Base-by-base conservation (phyloP, 208 protist genomes). In the Entamoeba moshkovskii region DNA sequence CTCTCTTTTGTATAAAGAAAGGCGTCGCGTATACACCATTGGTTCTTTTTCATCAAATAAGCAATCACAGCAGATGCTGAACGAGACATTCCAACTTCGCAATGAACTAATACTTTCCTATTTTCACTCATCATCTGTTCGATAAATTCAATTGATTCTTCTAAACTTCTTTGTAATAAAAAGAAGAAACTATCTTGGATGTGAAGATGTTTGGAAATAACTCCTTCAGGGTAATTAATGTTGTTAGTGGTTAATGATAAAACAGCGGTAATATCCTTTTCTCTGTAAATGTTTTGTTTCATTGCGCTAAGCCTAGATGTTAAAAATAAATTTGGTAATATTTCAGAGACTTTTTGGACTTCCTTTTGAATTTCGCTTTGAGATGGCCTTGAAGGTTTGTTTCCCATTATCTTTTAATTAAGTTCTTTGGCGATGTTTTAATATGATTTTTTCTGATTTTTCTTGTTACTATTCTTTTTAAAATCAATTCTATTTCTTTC, bases 61-160 rank as follows among this genome's bases (percentile, higher is more conserved):
- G 96, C 96, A 94, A 98, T 97, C 11, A 98, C 95, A 92, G 98
- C 96, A 2, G 97, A 97, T 95, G 96, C 97, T 13, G 97, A 97
- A 44, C 97, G 97, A 3, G 97, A 98, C 29, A 98, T 97, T 93
- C 97, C 97, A 94, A 98, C 97, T 91, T 98, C 97, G 94, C 98
- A 98, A 95, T 98, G 98, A 48, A 98, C 96, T 73, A 98, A 97
- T 38, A 97, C 96, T 44, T 96, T 97, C 0, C 97, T 97, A 38
- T 94, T 95, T 33, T 25, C 33, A 13, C 93, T 46, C 45, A 95
- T 95, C 47, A 95, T 96, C 49, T 96, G 93, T 93, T 98, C 97
- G 25, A 98, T 97, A 93, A 97, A 98, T 13, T 95, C 95, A 93
- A 97, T 97, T 33, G 98, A 97, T 29, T 97, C 92, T 25, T 73